Evolutionary conservation across 2,329 filamentous ascomycete genomes (phyloP), one percentile per base, ranked within the genome.

Genomic region (Colletotrichum filicis): DNA sequence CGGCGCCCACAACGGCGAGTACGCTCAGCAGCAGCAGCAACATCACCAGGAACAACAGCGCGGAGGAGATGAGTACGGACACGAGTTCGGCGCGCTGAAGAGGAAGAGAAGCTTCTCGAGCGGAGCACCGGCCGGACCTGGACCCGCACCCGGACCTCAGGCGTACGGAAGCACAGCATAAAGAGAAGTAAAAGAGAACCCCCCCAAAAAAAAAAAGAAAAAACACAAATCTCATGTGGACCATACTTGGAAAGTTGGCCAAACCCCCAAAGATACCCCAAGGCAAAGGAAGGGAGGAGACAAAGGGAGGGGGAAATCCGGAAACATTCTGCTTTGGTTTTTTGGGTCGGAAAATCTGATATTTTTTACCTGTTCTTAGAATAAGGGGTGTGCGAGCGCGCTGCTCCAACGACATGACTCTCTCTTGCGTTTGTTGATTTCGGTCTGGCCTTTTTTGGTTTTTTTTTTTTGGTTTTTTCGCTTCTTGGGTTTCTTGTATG

Each of bases 41-140:
- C 72, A 75, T 53, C 74, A 77, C 16, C 42, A 70, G 52, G 71
- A 75, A 53, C 74, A 77, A 52, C 68, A 73, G 4, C 62, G 77
- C 28, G 72, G 77, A 37, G 72, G 68, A 65, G 79, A 82, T 46
- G 77, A 79, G 32, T 80, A 79, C 63, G 75, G 77, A 2, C 74
- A 76, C 32, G 79, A 79, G 35, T 76, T 78, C 28, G 73, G 65
- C 30, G 67, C 57, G 64, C 75, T 84, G 63, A 83, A 82, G 77
- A 80, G 83, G 62, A 83, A 84, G 76, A 79, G 80, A 66, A 85
- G 83, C 76, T 84, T 83, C 73, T 81, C 79, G 9, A 66, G 68
- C 19, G 61, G 61, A 55, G 55, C 68, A 4, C 61, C 57, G 30
- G 66, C 35, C 56, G 57, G 66, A 5, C 32, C 53, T 24, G 59